Percentiles rank a stretch among this genome's conserved stretches.
Evolutionary conservation across 257 asterid species (phyloP).

Genomic region (Solanum bulbocastanum): DNA sequence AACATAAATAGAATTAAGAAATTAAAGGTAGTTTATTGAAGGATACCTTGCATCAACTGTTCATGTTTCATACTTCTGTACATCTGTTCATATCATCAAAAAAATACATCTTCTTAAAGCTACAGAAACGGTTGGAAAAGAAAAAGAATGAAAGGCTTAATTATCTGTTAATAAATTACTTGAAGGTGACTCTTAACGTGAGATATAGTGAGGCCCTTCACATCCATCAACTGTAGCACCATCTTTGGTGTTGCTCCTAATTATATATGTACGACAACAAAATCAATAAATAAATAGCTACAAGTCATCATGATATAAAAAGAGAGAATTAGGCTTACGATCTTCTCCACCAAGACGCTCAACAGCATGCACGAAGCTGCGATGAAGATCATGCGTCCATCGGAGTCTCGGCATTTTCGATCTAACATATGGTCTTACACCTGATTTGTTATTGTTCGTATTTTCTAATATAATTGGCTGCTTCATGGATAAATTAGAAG

Average conservation of each 20-base stretch:
- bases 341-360: conserved; percentile 71
- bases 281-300: not conserved
- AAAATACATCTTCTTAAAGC: not conserved
- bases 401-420: conserved; percentile 49
- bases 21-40: not conserved
- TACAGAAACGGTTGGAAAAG: not conserved
- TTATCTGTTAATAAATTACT: conserved; percentile 17
- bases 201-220: conserved; percentile 56
- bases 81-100: conserved; percentile 37
- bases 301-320: not conserved
- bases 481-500: not conserved
- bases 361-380: conserved; percentile 50
- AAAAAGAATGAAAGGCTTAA: not conserved
- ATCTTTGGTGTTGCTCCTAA: conserved; percentile 80
- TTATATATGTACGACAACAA: not conserved
- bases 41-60: conserved; percentile 47
- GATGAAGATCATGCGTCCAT: conserved; percentile 73
- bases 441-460: not conserved
- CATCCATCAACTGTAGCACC: conserved; percentile 73
- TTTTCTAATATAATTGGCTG: not conserved
- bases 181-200: conserved; percentile 85
- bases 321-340: conserved; percentile 16
- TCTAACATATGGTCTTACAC: conserved; percentile 52
- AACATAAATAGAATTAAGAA: not conserved
- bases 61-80: conserved; percentile 69